Evolutionary conservation across 345 rosid genomes (phyloP).

Genomic region (Reutealis trisperma): DNA sequence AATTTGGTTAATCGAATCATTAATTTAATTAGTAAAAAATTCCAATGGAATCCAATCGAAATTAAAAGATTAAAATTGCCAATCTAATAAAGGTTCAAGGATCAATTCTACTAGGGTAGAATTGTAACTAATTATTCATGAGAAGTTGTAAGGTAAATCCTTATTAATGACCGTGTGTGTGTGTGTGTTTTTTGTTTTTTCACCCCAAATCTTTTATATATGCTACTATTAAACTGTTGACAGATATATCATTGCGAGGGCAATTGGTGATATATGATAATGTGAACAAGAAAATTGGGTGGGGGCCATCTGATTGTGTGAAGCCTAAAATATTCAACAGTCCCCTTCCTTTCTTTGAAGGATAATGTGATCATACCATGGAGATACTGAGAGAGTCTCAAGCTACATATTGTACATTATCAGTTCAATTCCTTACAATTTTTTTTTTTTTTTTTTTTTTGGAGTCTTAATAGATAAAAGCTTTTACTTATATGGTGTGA

Average conservation of each 20-base stretch:
- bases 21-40: no score
- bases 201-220: background rate
- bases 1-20: no score
- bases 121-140: no score
- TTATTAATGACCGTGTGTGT: background rate
- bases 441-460: background rate
- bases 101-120: no score
- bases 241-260: slow-evolving; percentile 80
- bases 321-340: slow-evolving; percentile 38
- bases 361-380: no score
- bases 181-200: no score
- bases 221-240: slow-evolving; percentile 1
- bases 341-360: slow-evolving; percentile 36
- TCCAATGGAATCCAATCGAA: no score
- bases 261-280: slow-evolving; percentile 77
- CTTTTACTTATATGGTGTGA: background rate
- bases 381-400: slow-evolving; percentile 9
- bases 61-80: no score
- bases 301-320: slow-evolving; percentile 62
- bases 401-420: background rate
- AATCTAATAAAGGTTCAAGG: no score
- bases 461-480: background rate
- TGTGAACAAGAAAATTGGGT: slow-evolving; percentile 69
- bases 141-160: no score
- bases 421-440: background rate